Evolutionary conservation across 441 rosid species (phyloP), one percentile per base, ranked within the genome.

Genomic region (Hypseocharis bilobata): DNA sequence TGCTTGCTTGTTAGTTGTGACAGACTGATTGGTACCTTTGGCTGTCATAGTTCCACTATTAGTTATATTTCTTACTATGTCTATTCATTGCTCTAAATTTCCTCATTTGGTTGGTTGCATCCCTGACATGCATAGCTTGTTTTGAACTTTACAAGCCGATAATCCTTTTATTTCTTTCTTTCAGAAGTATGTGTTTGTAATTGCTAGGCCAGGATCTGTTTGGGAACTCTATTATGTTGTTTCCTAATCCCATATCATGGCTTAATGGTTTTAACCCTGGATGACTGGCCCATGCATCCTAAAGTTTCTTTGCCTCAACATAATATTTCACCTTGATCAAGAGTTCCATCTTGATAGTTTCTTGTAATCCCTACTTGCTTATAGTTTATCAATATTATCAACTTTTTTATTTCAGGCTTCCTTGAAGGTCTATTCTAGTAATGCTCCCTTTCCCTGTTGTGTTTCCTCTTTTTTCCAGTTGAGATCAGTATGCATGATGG

Each of bases 301-400:
- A n/a, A n/a, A n/a, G n/a, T n/a, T n/a, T n/a, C n/a, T n/a, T n/a
- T 56, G 19, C 36, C 32, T 26, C 34, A 27, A 16, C 34, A 55
- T 17, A 26, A 26, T 4, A 26, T 27, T 26, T 26, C 44, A 38
- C 13, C n/a, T 38, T 38, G 1, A 2, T n/a, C 44, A 13, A 8
- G 44, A 8, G 60, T 4, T 55, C n/a, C 60, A 55, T 26, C 32
- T 13, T 55, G 11, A 25, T 55, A 55, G 25, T 47, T 47, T 47
- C 54, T 47, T 47, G 23, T 19, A 6, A 22, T 26, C 30, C 34
- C 60, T 55, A 55, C 60, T 56, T 56, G 36, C 60, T 27, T 56
- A 14, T 27, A 13, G 34, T 32, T 55, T 55, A 11, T 19, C 30
- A 11, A 55, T 23, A 47, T 47, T 54, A 54, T 23, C 11, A 30